These are phyloP conservation scores for Amaranthus hypochondriacus DNA, from an alignment of 148 eudicot genomes.

Conservation along the genomic window DNA sequence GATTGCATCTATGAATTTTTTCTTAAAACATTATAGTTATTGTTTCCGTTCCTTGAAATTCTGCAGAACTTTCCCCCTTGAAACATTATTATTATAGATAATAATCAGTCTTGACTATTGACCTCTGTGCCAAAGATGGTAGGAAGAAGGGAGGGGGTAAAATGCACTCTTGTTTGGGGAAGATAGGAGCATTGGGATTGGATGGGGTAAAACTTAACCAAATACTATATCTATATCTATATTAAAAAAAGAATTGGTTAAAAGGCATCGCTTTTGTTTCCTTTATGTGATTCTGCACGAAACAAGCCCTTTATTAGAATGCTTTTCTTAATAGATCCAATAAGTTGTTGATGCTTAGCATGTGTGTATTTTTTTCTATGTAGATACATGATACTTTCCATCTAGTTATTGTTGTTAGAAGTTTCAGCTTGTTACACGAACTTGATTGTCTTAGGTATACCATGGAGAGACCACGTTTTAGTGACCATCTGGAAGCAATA, in stretches of 20 bases:
- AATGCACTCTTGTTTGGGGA: not conserved
- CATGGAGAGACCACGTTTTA: conserved; percentile 88
- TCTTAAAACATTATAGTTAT: no score
- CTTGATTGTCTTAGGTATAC: conserved; percentile 57
- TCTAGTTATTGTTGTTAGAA: not conserved
- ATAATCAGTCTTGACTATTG: not conserved
- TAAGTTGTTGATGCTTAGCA: not conserved
- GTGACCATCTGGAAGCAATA: conserved; percentile 94
- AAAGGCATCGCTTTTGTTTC: not conserved
- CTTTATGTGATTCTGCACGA: not conserved
- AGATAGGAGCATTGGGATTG: not conserved
- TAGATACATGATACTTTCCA: not conserved
- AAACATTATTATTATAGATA: not conserved
- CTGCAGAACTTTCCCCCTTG: not conserved
- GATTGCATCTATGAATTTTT: no score
- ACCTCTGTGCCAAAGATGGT: not conserved
- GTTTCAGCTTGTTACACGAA: conserved; percentile 12
- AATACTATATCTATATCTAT: not conserved
- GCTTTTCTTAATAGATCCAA: not conserved
- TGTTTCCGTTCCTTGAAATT: no score
- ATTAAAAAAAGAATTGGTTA: not conserved
- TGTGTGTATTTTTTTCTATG: not conserved
- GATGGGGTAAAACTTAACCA: not conserved
- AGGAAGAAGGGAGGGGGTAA: not conserved
- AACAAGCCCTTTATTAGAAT: not conserved